Conservation (phyloP, 495 filamentous ascomycete genomes). For the Sphaerosporella brunnea region DNA sequence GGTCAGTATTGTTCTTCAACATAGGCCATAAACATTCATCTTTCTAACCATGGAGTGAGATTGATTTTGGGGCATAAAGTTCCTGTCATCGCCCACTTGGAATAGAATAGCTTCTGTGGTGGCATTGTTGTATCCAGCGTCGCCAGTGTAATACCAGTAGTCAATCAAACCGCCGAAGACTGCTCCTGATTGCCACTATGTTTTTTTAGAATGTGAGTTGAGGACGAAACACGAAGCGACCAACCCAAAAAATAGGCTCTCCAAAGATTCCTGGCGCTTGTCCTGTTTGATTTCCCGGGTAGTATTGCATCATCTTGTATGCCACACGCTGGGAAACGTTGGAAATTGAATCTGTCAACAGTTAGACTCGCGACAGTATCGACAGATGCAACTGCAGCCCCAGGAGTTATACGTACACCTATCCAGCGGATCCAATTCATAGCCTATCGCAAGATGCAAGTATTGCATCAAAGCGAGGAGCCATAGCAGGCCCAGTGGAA, state of each 20-base stretch:
- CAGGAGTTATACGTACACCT: too few relatives aligned
- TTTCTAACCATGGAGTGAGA: slow-evolving; percentile 34
- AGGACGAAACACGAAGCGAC: not conserved
- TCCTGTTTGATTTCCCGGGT: slow-evolving; percentile 47
- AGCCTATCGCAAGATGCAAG: too few relatives aligned
- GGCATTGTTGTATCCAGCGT: slow-evolving; percentile 52
- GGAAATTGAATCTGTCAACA: too few relatives aligned
- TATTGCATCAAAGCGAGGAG: too few relatives aligned
- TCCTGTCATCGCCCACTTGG: slow-evolving; percentile 46
- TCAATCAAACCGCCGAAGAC: slow-evolving; percentile 42
- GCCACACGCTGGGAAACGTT: slow-evolving; percentile 41
- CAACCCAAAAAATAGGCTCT: slow-evolving; percentile 42
- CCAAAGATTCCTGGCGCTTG: slow-evolving; percentile 41
- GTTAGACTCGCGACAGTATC: too few relatives aligned
- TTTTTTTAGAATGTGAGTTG: not conserved
- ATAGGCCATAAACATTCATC: not conserved
- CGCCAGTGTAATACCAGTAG: slow-evolving; percentile 70
- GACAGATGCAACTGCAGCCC: too few relatives aligned
- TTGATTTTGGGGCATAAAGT: slow-evolving; percentile 73
- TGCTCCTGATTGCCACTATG: slow-evolving; percentile 42
- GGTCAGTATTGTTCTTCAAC: slow-evolving; percentile 31
- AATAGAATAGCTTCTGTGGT: slow-evolving; percentile 49
- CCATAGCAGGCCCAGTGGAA: too few relatives aligned
- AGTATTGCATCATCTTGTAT: slow-evolving; percentile 51
- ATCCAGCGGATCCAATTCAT: too few relatives aligned